Evolutionary conservation across 345 rosid genomes (phyloP), one percentile per base, ranked within the genome.

Genomic region (Rhizophora mangle): DNA sequence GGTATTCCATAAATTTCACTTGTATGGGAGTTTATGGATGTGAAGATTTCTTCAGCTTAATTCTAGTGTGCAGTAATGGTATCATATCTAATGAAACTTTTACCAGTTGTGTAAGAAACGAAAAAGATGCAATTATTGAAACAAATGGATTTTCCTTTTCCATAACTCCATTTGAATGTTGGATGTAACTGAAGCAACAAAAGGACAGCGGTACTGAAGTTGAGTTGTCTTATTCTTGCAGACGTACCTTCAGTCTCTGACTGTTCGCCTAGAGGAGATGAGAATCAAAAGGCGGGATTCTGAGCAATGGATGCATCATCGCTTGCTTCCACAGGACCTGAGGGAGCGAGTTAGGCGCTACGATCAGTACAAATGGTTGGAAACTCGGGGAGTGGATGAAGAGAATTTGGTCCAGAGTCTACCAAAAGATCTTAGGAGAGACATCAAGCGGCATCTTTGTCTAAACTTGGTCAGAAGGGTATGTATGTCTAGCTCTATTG

Each of bases 291-390:
- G 97, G 79, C 83, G 93, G 18, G 98, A 92, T 75, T 87, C 98
- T 0, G 97, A 92, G 80, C 96, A 88, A 64, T 84, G 97, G 97
- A 92, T 92, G 97, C 97, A 86, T 73, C 97, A 92, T 63, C 89
- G 96, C 9, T 79, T 88, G 76, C 96, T 92, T n/a, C 97, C 97
- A 6, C 84, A 62, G 47, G 88, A 85, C 39, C 86, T 89, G 27
- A 77, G 88, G 74, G 91, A 87, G 72, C 74, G 88, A 55, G 89
- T 89, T 8, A 68, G 95, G 68, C 86, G 88, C 9, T 87, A 86
- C 19, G 91, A 89, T 73, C 91, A 89, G 54, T 89, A 86, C 82
- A 89, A 89, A 67, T 89, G 95, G 91, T 56, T 89, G 54, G 95
- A 89, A 75, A 89, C 91, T 4, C 78, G 89, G 8, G 95, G 95